Percentiles rank a stretch among this genome's conserved stretches.
Conservation (phyloP, 2,329 filamentous ascomycete species). For the Paecilomyces formosus region DNA sequence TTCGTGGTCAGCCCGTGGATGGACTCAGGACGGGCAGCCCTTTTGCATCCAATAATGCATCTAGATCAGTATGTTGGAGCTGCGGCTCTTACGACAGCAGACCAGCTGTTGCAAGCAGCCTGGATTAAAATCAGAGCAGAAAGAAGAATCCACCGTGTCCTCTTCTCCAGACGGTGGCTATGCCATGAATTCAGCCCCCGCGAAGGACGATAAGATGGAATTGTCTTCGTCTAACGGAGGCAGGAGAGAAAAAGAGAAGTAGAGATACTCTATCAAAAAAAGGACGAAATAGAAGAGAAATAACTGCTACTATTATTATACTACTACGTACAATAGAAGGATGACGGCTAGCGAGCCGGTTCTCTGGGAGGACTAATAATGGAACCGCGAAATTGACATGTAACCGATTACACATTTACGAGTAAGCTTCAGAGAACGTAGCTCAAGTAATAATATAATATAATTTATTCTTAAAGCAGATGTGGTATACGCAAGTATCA, state of each 20-base stretch:
- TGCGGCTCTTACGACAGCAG: background rate
- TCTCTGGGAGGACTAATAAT: too few relatives aligned
- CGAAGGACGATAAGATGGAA: background rate
- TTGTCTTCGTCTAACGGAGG: too few relatives aligned
- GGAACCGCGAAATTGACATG: too few relatives aligned
- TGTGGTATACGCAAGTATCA: background rate
- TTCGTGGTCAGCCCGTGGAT: background rate
- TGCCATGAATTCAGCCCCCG: background rate
- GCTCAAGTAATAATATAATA: too few relatives aligned
- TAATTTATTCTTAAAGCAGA: background rate
- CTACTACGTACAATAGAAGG: too few relatives aligned
- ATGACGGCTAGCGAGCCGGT: too few relatives aligned
- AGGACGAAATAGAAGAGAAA: too few relatives aligned
- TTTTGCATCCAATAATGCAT: background rate
- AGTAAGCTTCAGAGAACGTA: too few relatives aligned
- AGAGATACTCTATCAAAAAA: too few relatives aligned
- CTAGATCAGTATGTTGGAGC: background rate
- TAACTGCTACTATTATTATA: too few relatives aligned
- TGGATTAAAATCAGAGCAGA: background rate
- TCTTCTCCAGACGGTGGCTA: background rate
- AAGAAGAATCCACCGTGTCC: conserved; percentile 1
- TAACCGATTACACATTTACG: too few relatives aligned
- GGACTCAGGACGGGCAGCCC: background rate
- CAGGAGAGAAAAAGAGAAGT: too few relatives aligned
- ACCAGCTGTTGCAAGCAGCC: background rate